Conservation (phyloP, 2,329 filamentous ascomycete species). For the Colletotrichum sp. region DNA sequence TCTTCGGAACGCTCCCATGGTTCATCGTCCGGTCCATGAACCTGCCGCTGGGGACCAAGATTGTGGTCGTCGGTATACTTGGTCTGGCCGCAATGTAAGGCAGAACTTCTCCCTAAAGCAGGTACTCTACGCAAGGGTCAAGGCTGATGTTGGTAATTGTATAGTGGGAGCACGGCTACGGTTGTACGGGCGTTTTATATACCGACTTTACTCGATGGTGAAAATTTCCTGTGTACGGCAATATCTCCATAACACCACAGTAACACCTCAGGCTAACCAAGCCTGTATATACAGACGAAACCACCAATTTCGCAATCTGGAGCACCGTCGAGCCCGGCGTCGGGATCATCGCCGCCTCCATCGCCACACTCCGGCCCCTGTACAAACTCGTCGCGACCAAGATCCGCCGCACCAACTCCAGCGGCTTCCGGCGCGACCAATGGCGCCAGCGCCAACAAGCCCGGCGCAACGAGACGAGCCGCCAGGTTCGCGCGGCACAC, state of each 20-base stretch:
- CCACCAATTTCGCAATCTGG: slow-evolving; percentile 48
- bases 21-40: slow-evolving; percentile 43
- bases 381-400: not conserved
- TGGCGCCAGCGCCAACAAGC: not conserved
- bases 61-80: slow-evolving; percentile 35
- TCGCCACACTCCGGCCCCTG: slow-evolving; percentile 43
- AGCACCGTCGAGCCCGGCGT: slow-evolving; percentile 48
- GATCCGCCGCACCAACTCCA: not conserved
- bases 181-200: slow-evolving; percentile 49
- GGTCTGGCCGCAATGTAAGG: slow-evolving; percentile 35
- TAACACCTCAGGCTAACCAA: too few species aligned
- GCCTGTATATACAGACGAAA: slow-evolving; percentile 28
- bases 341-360: slow-evolving; percentile 40
- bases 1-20: slow-evolving; percentile 40
- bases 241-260: rapidly evolving
- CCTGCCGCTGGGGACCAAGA: slow-evolving; percentile 41
- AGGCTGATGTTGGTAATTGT: not conserved
- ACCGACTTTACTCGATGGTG: slow-evolving; percentile 33
- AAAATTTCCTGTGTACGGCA: slow-evolving; percentile 37
- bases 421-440: not conserved
- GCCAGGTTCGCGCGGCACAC: not conserved
- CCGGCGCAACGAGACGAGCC: not conserved
- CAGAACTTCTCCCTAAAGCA: not conserved
- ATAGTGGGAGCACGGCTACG: slow-evolving; percentile 35
- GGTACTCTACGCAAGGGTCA: not conserved